A percentile compares a stretch with the other conserved stretches of the same genome.
These are phyloP conservation scores for Pleurotus sapidus DNA, from an alignment of 768 basidiomycete genomes.

Conservation along the genomic window DNA sequence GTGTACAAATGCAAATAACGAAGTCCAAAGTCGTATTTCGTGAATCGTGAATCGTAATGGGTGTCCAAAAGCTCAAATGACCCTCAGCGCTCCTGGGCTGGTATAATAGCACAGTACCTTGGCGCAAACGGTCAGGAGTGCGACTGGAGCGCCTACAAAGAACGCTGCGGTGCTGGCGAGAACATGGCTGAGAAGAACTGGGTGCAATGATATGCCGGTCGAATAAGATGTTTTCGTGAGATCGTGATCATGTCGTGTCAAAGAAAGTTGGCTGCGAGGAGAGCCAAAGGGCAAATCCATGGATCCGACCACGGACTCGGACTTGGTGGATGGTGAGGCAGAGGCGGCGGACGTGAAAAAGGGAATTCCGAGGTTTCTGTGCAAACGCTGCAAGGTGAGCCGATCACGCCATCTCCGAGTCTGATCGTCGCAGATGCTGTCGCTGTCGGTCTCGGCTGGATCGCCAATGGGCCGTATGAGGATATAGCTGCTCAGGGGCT, in stretches of 20 bases:
- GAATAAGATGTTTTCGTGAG: neutral
- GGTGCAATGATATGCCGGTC: neutral
- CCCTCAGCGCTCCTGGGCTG: slow-evolving; percentile 3
- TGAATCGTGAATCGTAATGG: too few relatives aligned
- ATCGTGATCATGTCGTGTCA: neutral
- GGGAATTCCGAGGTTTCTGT: slow-evolving; percentile 30
- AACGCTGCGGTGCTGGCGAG: neutral
- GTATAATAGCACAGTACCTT: slow-evolving; percentile 9
- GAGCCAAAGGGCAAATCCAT: neutral
- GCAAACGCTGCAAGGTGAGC: slow-evolving; percentile 21
- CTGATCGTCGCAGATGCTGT: neutral
- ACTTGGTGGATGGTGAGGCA: neutral
- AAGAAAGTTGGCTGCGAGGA: neutral
- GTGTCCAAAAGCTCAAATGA: neutral
- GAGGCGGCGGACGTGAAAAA: slow-evolving; percentile 1
- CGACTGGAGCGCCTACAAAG: neutral
- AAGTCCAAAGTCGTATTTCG: too few relatives aligned
- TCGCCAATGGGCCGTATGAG: slow-evolving; percentile 14
- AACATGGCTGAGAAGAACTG: neutral
- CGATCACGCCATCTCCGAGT: slow-evolving; percentile 15
- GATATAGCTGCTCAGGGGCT: slow-evolving; percentile 12
- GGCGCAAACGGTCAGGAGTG: slow-evolving; percentile 4
- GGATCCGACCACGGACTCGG: neutral
- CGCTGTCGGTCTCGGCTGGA: slow-evolving; percentile 3
- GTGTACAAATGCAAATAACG: too few relatives aligned